Evolutionary conservation across 129 eudicot genomes (phyloP).

Genomic region (Centaurea solstitialis): DNA sequence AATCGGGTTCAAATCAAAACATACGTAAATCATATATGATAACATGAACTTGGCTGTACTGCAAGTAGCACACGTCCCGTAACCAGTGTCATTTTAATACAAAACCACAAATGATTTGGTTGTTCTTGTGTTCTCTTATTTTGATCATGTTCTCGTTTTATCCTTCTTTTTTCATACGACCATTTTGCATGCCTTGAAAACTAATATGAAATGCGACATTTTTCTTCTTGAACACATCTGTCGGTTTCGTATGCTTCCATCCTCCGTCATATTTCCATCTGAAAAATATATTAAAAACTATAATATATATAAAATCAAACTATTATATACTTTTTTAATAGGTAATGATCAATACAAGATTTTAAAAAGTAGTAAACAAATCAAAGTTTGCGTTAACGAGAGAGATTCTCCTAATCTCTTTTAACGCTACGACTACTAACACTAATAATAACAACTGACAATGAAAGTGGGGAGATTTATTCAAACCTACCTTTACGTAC

Average conservation of each 20-base stretch:
- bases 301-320: background rate
- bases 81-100: too few species aligned
- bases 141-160: too few species aligned
- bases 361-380: constrained; percentile 16
- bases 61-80: too few species aligned
- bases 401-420: constrained; percentile 38
- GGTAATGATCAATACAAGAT: background rate
- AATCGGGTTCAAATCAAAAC: too few species aligned
- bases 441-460: constrained; percentile 27
- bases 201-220: background rate
- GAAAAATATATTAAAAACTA: background rate
- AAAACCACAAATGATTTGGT: too few species aligned
- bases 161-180: background rate
- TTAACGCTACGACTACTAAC: constrained; percentile 16
- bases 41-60: too few species aligned
- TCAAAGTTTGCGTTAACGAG: constrained; percentile 35
- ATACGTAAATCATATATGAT: too few species aligned
- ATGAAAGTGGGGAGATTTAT: constrained; percentile 14
- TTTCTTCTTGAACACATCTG: background rate
- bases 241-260: background rate
- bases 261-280: background rate
- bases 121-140: background rate
- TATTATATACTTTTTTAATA: background rate
- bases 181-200: background rate
- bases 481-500: constrained; percentile 29